A percentile compares a stretch with the other conserved stretches of the same genome.
phyloP scores from a whole-genome alignment of 225 moss, liverwort and hornwort genomes.

The Sphagnum tenellum region DNA sequence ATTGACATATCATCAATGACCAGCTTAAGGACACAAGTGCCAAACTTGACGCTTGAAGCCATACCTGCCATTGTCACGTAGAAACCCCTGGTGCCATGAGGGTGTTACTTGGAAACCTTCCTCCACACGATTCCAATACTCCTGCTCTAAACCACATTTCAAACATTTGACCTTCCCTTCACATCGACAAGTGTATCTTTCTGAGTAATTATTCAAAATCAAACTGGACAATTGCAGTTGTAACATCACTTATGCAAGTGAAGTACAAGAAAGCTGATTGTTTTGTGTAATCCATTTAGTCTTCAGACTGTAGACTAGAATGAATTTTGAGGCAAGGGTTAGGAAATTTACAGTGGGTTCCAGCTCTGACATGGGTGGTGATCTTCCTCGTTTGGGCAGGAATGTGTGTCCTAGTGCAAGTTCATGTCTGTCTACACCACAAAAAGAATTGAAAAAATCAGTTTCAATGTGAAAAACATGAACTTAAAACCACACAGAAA shows the following conservation, averaged over 20 bases:
- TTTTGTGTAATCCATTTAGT: neutral
- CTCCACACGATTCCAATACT: conserved; percentile 74
- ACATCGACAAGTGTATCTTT: conserved; percentile 1
- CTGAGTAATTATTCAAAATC: neutral
- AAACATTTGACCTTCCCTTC: conserved; percentile 1
- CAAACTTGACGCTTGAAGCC: neutral
- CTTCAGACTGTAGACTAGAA: neutral
- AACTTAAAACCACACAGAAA: too few species aligned
- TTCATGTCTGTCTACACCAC: conserved; percentile 49
- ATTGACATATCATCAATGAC: too few species aligned
- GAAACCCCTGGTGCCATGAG: conserved; percentile 87
- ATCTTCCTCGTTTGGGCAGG: conserved; percentile 30
- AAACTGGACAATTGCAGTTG: neutral
- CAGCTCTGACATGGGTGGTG: conserved; percentile 53
- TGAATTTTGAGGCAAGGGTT: neutral
- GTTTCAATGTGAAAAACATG: too few species aligned
- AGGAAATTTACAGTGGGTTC: conserved; percentile 47
- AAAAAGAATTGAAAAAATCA: neutral
- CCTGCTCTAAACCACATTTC: conserved; percentile 64
- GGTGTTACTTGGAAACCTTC: conserved; percentile 97
- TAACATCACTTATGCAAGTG: too few species aligned
- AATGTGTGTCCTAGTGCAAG: conserved; percentile 78
- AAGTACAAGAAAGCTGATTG: too few species aligned
- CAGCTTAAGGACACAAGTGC: neutral
- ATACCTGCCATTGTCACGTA: conserved; percentile 76